Conservation (phyloP, 73 alveolate species). For the Uronychia binucleata region DNA sequence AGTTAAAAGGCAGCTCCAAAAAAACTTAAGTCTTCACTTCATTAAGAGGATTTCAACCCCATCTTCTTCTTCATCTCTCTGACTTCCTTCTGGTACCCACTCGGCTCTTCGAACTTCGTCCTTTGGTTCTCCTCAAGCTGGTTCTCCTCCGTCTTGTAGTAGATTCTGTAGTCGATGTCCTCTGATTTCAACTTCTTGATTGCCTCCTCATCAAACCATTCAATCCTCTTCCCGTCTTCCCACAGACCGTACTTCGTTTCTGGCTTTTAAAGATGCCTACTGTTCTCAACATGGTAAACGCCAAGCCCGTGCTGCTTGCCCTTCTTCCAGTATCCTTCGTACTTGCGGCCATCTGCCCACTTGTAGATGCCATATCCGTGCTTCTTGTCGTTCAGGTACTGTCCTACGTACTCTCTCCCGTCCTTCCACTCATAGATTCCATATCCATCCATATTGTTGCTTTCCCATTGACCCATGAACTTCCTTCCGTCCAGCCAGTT, state of each 20-base stretch:
- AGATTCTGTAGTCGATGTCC: too few relatives aligned
- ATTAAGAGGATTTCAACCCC: background rate
- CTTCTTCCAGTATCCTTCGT: conserved; percentile 57
- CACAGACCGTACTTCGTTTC: background rate
- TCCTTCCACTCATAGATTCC: conserved; percentile 50
- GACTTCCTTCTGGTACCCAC: too few relatives aligned
- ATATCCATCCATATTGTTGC: conserved; percentile 39
- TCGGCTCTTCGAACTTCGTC: too few relatives aligned
- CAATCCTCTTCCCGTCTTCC: conserved; percentile 4
- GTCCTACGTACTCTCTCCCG: conserved; percentile 38
- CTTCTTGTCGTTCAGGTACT: conserved; percentile 23
- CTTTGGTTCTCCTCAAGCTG: too few relatives aligned
- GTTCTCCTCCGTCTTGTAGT: too few relatives aligned
- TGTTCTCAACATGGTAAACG: background rate
- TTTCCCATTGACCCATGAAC: conserved; percentile 47
- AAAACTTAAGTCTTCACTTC: background rate
- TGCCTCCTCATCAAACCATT: background rate
- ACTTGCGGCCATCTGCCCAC: conserved; percentile 53
- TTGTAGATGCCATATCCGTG: conserved; percentile 37
- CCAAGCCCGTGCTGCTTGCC: conserved; percentile 63
- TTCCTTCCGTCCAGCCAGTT: conserved; percentile 60
- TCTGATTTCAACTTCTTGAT: background rate
- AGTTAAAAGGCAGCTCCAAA: background rate
- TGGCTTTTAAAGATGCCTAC: background rate
- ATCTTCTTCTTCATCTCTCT: background rate